Evolutionary conservation across 2,329 filamentous ascomycete species (phyloP).

Genomic region (Alternaria brassicicola): DNA sequence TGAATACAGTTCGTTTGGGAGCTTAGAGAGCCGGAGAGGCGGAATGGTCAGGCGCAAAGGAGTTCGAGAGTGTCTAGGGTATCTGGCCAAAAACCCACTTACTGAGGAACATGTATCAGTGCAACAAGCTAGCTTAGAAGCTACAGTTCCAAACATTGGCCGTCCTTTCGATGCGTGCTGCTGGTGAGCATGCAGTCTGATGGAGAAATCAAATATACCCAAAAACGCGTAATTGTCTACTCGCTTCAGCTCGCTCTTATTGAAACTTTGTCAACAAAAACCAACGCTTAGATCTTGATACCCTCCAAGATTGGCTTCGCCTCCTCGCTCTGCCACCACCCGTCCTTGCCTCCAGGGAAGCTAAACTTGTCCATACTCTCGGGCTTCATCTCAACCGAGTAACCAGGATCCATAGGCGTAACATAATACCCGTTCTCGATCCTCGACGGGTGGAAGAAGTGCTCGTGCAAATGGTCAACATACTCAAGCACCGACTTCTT

Average conservation of each 20-base stretch:
- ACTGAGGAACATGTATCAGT: no score
- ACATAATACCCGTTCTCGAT: slow-evolving; percentile 88
- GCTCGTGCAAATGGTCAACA: slow-evolving; percentile 91
- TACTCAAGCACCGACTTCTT: slow-evolving; percentile 86
- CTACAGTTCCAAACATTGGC: not conserved
- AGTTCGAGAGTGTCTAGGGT: no score
- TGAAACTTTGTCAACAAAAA: not conserved
- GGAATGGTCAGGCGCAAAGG: no score
- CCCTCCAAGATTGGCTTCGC: slow-evolving; percentile 75
- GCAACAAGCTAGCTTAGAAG: not conserved
- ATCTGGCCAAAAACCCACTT: no score
- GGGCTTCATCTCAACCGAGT: slow-evolving; percentile 92
- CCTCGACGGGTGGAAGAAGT: slow-evolving; percentile 81
- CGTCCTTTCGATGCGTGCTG: not conserved
- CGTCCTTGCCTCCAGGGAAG: slow-evolving; percentile 77
- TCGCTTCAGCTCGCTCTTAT: not conserved
- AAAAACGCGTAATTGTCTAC: not conserved
- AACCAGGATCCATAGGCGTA: slow-evolving; percentile 81
- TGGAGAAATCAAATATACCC: not conserved
- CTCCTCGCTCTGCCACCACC: slow-evolving; percentile 85
- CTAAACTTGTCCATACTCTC: slow-evolving; percentile 81
- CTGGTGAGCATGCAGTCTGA: not conserved
- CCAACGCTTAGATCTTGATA: slow-evolving; percentile 47
- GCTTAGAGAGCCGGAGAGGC: not conserved
- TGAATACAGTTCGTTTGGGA: fast-evolving